A percentile compares a stretch with the other conserved stretches of the same genome.
These are phyloP conservation scores for Xylaria polymorpha DNA, from an alignment of 2,329 filamentous ascomycete species.

Conservation along the genomic window DNA sequence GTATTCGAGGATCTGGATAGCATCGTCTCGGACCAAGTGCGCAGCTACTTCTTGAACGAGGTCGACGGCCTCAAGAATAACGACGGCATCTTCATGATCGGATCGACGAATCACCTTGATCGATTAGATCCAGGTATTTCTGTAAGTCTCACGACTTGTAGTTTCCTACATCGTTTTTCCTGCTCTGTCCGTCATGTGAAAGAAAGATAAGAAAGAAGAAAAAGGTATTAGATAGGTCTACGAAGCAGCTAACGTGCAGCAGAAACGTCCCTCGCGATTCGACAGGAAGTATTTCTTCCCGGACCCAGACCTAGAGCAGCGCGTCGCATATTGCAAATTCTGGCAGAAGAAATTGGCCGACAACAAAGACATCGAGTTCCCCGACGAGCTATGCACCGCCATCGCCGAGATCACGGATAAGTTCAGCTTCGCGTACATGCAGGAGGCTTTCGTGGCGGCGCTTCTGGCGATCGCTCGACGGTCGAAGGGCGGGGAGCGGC, in stretches of 20 bases:
- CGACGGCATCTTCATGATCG: constrained; percentile 77
- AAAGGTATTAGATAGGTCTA: neutral
- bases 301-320: constrained; percentile 64
- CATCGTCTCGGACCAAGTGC: constrained; percentile 68
- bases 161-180: neutral
- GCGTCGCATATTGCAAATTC: constrained; percentile 69
- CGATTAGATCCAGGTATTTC: constrained; percentile 73
- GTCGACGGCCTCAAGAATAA: constrained; percentile 77
- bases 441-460: constrained; percentile 74
- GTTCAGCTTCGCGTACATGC: constrained; percentile 78
- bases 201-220: neutral
- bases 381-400: constrained; percentile 65
- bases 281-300: constrained; percentile 75
- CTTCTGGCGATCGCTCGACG: constrained; percentile 66
- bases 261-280: constrained; percentile 73
- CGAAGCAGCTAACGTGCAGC: constrained; percentile 37
- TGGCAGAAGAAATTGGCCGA: constrained; percentile 68
- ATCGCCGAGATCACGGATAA: constrained; percentile 71
- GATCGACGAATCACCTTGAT: constrained; percentile 74
- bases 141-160: constrained; percentile 49
- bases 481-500: constrained; percentile 33
- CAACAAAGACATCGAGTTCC: constrained; percentile 70
- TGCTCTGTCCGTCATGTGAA: neutral
- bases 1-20: constrained; percentile 79
- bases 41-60: constrained; percentile 79